Base-by-base conservation (phyloP, 73 alveolate genomes). In the Stentor coeruleus region DNA sequence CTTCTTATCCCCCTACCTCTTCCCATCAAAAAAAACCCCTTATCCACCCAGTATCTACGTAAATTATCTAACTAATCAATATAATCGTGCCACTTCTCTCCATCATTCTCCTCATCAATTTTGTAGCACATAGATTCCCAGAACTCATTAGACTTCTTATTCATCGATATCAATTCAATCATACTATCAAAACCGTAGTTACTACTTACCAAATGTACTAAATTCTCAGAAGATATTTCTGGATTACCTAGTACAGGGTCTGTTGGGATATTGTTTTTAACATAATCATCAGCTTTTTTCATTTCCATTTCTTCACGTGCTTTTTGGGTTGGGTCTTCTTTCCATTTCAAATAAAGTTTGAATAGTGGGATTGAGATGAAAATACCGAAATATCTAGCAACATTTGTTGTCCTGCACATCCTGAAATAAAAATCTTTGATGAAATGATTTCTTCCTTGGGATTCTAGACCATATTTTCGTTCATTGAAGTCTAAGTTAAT, bases 231-330 rank as follows among this genome's bases (percentile, higher is more conserved):
- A n/a, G 83, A 36, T 15, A 75, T 39, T 35, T 14, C 72, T 36
- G 83, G 83, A 2, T 75, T 75, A 37, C 83, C 66, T 6, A 75
- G 38, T 1, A 75, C 83, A 26, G 83, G 83, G 83, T 75, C 83
- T 1, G 39, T n/a, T 75, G 83, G 81, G 38, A 75, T 33, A 39
- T 75, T 75, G 0, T 75, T 75, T 39, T 75, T 75, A 35, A 75
- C 72, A 37, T n/a, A 75, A 20, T 75, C 83, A 40, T 75, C 83
- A 39, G 83, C 83, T 1, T 75, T 39, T 75, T 15, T 35, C 59
- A 40, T 40, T 0, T 20, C 30, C 20, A 14, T 75, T 0, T 31
- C 83, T 39, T 75, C 77, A 15, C 38, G 2, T n/a, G 6, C 38
- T n/a, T 37, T 20, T 35, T 75, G 33, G n/a, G 26, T n/a, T 6